phyloP scores from a whole-genome alignment of 176 grass and related monocot species.

The Puccinellia tenuiflora region DNA sequence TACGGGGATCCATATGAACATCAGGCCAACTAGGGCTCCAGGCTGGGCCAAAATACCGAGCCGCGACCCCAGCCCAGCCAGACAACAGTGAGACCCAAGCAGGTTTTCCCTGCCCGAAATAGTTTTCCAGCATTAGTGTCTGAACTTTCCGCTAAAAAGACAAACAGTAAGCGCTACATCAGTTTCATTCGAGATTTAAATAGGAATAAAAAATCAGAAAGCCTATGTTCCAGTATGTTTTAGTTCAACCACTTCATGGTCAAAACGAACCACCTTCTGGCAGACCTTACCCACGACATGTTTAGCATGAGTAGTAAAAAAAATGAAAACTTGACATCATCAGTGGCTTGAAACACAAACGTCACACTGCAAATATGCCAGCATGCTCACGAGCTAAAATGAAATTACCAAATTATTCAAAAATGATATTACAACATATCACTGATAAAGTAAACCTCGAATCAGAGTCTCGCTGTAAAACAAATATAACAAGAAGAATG shows the following conservation, averaged over 20 bases:
- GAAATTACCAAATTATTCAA: background rate
- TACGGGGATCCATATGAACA: background rate
- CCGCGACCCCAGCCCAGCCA: background rate
- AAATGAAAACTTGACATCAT: background rate
- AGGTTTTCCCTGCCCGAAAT: background rate
- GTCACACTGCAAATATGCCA: background rate
- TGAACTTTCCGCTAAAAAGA: too few species aligned
- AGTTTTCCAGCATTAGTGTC: background rate
- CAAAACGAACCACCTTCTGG: background rate
- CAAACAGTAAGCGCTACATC: too few species aligned
- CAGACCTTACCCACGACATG: background rate
- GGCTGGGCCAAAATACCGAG: background rate
- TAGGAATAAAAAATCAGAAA: too few species aligned
- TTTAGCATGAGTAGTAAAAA: background rate
- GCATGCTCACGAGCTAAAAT: background rate
- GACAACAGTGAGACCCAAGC: background rate
- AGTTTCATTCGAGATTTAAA: too few species aligned
- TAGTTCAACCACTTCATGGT: background rate
- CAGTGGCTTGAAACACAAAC: background rate
- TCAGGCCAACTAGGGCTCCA: background rate
- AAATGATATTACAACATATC: background rate
- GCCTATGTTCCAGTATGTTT: background rate
- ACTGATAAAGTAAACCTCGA: background rate
- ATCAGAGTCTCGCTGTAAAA: slow-evolving; percentile 3
- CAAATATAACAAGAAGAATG: slow-evolving; percentile 23